Evolutionary conservation across 768 basidiomycete species (phyloP).

Genomic region (Gelatoporia subvermispora): DNA sequence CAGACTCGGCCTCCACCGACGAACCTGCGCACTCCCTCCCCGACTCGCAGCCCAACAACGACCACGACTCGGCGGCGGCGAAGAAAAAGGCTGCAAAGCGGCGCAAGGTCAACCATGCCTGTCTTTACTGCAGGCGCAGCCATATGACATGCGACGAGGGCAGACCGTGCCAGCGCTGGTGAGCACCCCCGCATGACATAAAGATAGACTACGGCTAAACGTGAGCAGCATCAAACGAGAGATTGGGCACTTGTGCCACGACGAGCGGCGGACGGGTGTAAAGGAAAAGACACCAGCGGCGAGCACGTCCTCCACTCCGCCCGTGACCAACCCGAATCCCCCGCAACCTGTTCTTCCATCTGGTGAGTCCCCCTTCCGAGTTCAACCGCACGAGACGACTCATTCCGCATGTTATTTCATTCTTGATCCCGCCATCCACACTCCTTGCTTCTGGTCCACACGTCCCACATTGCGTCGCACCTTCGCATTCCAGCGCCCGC

Average conservation of each 20-base stretch:
- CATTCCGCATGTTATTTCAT: slow-evolving; percentile 4
- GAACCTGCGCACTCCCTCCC: slow-evolving; percentile 9
- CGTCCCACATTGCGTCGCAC: too few relatives aligned
- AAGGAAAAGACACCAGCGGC: slow-evolving; percentile 35
- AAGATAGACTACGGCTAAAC: too few relatives aligned
- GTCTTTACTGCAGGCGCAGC: slow-evolving; percentile 87
- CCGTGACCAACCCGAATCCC: slow-evolving; percentile 22
- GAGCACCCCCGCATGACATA: slow-evolving; percentile 32
- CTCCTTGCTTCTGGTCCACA: too few relatives aligned
- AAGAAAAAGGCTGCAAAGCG: slow-evolving; percentile 51
- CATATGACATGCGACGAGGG: slow-evolving; percentile 93
- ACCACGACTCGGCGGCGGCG: slow-evolving; percentile 31
- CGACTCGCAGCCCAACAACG: slow-evolving; percentile 14
- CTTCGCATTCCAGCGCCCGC: slow-evolving; percentile 13
- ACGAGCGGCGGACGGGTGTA: slow-evolving; percentile 60
- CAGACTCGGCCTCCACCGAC: slow-evolving; percentile 16
- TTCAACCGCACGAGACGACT: not conserved
- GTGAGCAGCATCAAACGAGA: slow-evolving; percentile 83
- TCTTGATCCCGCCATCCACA: too few relatives aligned
- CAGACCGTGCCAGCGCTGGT: slow-evolving; percentile 91
- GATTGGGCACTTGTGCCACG: slow-evolving; percentile 91
- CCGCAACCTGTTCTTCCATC: slow-evolving; percentile 7
- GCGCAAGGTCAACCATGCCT: slow-evolving; percentile 89
- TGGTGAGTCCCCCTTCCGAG: slow-evolving; percentile 15
- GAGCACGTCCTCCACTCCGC: slow-evolving; percentile 27